Evolutionary conservation across 208 protist species (phyloP).

Genomic region (Vickermania spadyakhi): DNA sequence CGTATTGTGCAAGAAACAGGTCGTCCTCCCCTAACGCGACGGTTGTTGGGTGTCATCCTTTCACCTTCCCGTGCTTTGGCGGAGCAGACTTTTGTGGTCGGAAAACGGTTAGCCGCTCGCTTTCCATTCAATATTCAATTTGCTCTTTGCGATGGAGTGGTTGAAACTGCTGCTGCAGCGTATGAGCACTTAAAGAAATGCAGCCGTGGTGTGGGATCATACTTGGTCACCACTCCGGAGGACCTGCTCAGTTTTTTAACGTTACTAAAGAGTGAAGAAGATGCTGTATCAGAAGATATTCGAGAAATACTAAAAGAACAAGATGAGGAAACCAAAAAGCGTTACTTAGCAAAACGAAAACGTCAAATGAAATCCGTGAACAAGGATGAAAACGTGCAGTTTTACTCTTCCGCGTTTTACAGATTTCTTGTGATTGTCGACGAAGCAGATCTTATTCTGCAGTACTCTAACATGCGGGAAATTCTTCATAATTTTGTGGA

Average conservation of each 20-base stretch:
- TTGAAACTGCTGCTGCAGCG: slow-evolving; percentile 26
- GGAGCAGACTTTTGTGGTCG: slow-evolving; percentile 84
- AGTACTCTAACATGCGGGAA: slow-evolving; percentile 49
- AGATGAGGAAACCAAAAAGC: slow-evolving; percentile 39
- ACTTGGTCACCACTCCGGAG: slow-evolving; percentile 74
- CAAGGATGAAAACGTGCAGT: neutral
- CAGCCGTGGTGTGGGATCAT: slow-evolving; percentile 51
- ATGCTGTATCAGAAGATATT: neutral
- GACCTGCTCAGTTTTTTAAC: slow-evolving; percentile 49
- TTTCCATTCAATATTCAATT: slow-evolving; percentile 70
- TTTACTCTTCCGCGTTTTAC: slow-evolving; percentile 9
- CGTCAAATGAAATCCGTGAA: neutral
- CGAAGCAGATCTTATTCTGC: slow-evolving; percentile 81
- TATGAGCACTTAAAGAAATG: slow-evolving; percentile 30
- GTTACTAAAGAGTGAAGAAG: slow-evolving; percentile 9
- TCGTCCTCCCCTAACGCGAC: slow-evolving; percentile 45
- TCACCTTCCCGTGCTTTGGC: slow-evolving; percentile 77
- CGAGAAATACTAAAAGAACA: slow-evolving; percentile 27
- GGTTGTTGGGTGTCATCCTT: slow-evolving; percentile 68
- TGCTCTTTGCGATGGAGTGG: slow-evolving; percentile 63
- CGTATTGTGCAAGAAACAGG: slow-evolving; percentile 25
- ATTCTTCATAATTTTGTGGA: slow-evolving; percentile 33
- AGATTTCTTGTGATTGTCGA: slow-evolving; percentile 78
- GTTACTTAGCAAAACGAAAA: slow-evolving; percentile 17
- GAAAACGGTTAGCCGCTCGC: slow-evolving; percentile 46